A percentile compares a stretch with the other conserved stretches of the same genome.
Conservation (phyloP, 331 rosid genomes). For the Erythrophleum ivorense region DNA sequence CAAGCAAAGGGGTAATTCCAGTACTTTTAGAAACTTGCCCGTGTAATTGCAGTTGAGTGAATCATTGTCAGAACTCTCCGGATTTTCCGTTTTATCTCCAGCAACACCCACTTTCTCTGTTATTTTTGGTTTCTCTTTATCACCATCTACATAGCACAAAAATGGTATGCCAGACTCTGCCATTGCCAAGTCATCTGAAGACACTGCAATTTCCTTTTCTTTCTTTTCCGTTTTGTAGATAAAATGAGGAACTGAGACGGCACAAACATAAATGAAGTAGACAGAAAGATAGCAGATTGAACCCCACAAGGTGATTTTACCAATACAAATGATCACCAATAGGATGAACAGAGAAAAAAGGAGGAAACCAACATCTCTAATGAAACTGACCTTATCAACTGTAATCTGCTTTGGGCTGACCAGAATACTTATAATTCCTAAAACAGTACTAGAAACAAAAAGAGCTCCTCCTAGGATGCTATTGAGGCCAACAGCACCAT, state of each 20-base stretch:
- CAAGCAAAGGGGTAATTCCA: slow-evolving; percentile 74
- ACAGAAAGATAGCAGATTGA: slow-evolving; percentile 62
- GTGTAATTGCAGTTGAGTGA: slow-evolving; percentile 6
- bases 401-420: slow-evolving; percentile 43
- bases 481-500: slow-evolving; percentile 66
- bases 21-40: slow-evolving; percentile 37
- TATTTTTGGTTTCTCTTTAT: slow-evolving; percentile 39
- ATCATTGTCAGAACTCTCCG: background rate
- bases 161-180: slow-evolving; percentile 46
- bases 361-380: slow-evolving; percentile 66
- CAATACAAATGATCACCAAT: slow-evolving; percentile 54
- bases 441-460: slow-evolving; percentile 67
- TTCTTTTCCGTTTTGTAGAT: slow-evolving; percentile 38
- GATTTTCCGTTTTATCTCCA: slow-evolving; percentile 27
- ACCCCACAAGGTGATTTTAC: slow-evolving; percentile 63
- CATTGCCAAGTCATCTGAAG: slow-evolving; percentile 15
- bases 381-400: slow-evolving; percentile 63
- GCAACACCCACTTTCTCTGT: slow-evolving; percentile 14
- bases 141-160: slow-evolving; percentile 52
- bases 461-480: slow-evolving; percentile 82
- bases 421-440: slow-evolving; percentile 69
- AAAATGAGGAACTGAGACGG: slow-evolving; percentile 62
- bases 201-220: background rate
- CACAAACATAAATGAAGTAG: slow-evolving; percentile 71
- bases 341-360: slow-evolving; percentile 61